Evolutionary conservation across 352 stramenopile species (phyloP), one percentile per base, ranked within the genome.

Genomic region (Thalassiosira allenii): DNA sequence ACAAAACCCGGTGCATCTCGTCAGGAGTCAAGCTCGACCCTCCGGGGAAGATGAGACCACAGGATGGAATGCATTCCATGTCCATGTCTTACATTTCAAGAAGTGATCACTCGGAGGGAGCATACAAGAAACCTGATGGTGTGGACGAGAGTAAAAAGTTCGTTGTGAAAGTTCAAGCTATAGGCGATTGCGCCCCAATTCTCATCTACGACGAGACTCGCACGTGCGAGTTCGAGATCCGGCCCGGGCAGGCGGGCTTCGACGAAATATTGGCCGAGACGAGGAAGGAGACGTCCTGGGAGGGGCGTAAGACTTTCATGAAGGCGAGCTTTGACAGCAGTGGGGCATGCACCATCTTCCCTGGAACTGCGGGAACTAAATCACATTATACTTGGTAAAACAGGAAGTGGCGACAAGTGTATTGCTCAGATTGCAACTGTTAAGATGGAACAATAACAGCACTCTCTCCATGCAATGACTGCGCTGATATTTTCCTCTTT

Each of bases 261-360:
- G 32, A 49, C 14, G 57, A 83, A 62, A 37, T 86, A 6, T 23
- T 44, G 2, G n/a, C 47, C 33, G 49, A 51, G 32, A 61, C 75
- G 17, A n/a, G 34, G 20, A 47, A 65, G 0, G 65, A 86, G 30
- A 25, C 14, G 11, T 37, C 78, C 1, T 79, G 29, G 20, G 22
- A 79, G 34, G 78, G 78, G 20, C 63, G 44, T 27, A 86, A 86
- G 29, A 73, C 64, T 30, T 86, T 73, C 40, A 63, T 86, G 49
- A 86, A 79, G 51, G 71, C 72, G 34, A 62, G 37, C 2, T 86
- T 86, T 75, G 72, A 83, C 54, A 22, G 47, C 8, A 51, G 34
- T 29, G 78, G 72, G 22, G 44, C 33, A 5, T 86, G 78, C 44
- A 74, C 70, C 0, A 58, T 85, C 3, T 85, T 75, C 53, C 77